phyloP scores from a whole-genome alignment of 768 basidiomycete genomes.

The Panaeolus cyanescens region DNA sequence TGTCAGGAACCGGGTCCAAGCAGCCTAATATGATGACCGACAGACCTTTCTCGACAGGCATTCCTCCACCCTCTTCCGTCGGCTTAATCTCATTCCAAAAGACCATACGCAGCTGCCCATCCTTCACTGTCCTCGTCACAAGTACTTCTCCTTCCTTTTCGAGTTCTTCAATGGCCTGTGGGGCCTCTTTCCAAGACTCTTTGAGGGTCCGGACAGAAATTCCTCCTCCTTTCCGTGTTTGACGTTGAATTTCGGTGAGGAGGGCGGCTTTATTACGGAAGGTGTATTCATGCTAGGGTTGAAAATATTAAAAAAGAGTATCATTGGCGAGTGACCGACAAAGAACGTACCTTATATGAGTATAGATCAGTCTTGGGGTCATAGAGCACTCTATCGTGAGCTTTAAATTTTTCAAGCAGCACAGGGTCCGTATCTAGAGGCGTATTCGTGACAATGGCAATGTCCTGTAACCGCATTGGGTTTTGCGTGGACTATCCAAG shows the following conservation, averaged over 20 bases:
- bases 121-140: slow-evolving; percentile 84
- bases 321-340: not conserved
- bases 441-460: slow-evolving; percentile 79
- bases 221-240: slow-evolving; percentile 82
- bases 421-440: slow-evolving; percentile 72
- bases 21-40: slow-evolving; percentile 3
- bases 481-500: slow-evolving; percentile 57
- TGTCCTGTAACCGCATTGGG: slow-evolving; percentile 86
- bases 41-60: slow-evolving; percentile 79
- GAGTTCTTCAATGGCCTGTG: slow-evolving; percentile 82
- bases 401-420: slow-evolving; percentile 78
- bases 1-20: slow-evolving; percentile 2
- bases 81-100: slow-evolving; percentile 91
- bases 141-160: slow-evolving; percentile 87
- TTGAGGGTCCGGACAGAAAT: slow-evolving; percentile 83
- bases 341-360: slow-evolving; percentile 71
- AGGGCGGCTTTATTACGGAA: slow-evolving; percentile 85
- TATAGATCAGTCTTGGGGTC: slow-evolving; percentile 86
- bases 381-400: slow-evolving; percentile 77
- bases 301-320: not conserved
- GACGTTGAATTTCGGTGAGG: slow-evolving; percentile 82
- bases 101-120: slow-evolving; percentile 81
- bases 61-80: slow-evolving; percentile 68
- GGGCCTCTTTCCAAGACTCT: slow-evolving; percentile 91
- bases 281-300: slow-evolving; percentile 75